Conservation (phyloP, 805 yeast species). For the Wickerhamomyces ciferrii region DNA sequence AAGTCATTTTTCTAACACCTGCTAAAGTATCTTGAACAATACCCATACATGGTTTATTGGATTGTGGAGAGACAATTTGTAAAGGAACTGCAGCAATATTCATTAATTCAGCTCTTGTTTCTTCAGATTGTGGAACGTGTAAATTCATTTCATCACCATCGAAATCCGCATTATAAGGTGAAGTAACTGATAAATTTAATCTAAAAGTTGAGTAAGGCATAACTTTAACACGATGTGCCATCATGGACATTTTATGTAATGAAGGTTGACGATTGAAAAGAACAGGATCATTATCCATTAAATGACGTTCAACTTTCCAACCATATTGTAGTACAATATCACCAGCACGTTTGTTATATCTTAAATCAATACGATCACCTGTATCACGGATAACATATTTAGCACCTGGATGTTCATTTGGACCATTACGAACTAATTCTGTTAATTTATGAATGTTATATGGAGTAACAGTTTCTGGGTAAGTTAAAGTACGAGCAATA, state of each 20-base stretch:
- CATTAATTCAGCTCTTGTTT: slow-evolving; percentile 92
- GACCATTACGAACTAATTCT: slow-evolving; percentile 93
- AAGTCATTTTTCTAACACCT: slow-evolving; percentile 94
- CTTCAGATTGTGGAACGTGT: slow-evolving; percentile 98
- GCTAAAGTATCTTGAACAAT: slow-evolving; percentile 98
- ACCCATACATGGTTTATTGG: slow-evolving; percentile 99
- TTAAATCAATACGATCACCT: slow-evolving; percentile 96
- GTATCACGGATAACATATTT: slow-evolving; percentile 96
- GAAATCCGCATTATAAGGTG: slow-evolving; percentile 99
- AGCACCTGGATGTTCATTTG: slow-evolving; percentile 99
- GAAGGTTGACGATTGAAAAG: slow-evolving; percentile 99
- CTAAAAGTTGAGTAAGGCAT: slow-evolving; percentile 99
- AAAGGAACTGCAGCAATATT: slow-evolving; percentile 96
- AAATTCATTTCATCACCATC: slow-evolving; percentile 99
- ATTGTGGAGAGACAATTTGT: slow-evolving; percentile 97
- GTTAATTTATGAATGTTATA: slow-evolving; percentile 92
- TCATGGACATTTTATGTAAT: slow-evolving; percentile 98
- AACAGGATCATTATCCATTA: slow-evolving; percentile 97
- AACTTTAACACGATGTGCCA: slow-evolving; percentile 97
- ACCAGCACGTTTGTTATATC: slow-evolving; percentile 97
- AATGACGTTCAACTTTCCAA: slow-evolving; percentile 98
- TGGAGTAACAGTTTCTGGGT: slow-evolving; percentile 97
- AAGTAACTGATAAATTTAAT: slow-evolving; percentile 92
- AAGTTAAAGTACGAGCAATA: slow-evolving; percentile 91
- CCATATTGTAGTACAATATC: slow-evolving; percentile 97